Conservation (phyloP, 1,284 basidiomycete genomes). For the Apiotrichum mycotoxinovorans region DNA sequence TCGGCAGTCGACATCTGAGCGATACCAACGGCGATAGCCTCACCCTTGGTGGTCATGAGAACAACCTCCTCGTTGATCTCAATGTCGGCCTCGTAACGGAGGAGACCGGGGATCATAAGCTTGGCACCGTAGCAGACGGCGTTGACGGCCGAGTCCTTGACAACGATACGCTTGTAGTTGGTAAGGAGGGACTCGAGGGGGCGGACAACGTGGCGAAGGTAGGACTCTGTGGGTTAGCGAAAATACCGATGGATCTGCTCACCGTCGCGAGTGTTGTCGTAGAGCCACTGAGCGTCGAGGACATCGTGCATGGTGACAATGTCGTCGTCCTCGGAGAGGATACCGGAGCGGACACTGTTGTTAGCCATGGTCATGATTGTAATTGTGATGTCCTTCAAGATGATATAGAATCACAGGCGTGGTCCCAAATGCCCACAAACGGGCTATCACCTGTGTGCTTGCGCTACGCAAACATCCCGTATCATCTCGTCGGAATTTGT, state of each 20-base stretch:
- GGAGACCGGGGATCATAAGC: conserved; percentile 97
- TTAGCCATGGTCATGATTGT: too few relatives aligned
- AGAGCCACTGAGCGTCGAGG: conserved; percentile 96
- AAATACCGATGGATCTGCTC: too few relatives aligned
- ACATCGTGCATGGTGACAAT: conserved; percentile 99
- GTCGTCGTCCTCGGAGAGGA: conserved; percentile 94
- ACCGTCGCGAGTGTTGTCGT: conserved; percentile 98
- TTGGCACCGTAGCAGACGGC: conserved; percentile 99
- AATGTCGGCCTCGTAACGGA: conserved; percentile 96
- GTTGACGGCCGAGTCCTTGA: conserved; percentile 98
- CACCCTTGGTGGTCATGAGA: conserved; percentile 99
- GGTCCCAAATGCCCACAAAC: too few relatives aligned
- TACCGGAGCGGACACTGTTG: conserved; percentile 82
- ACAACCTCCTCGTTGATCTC: conserved; percentile 96
- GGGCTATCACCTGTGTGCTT: too few relatives aligned
- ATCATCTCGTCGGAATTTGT: too few relatives aligned
- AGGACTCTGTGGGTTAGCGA: too few relatives aligned
- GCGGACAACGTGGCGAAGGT: conserved; percentile 90
- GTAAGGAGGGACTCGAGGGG: conserved; percentile 91
- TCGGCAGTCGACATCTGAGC: conserved; percentile 99
- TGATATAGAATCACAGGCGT: too few relatives aligned
- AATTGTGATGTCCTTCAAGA: too few relatives aligned
- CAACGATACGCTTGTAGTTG: conserved; percentile 97
- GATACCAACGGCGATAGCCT: conserved; percentile 94
- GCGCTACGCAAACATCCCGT: too few relatives aligned